Evolutionary conservation across 371 early-diverging fungal species (phyloP).

Genomic region (Amoeboaphelidium occidentale): DNA sequence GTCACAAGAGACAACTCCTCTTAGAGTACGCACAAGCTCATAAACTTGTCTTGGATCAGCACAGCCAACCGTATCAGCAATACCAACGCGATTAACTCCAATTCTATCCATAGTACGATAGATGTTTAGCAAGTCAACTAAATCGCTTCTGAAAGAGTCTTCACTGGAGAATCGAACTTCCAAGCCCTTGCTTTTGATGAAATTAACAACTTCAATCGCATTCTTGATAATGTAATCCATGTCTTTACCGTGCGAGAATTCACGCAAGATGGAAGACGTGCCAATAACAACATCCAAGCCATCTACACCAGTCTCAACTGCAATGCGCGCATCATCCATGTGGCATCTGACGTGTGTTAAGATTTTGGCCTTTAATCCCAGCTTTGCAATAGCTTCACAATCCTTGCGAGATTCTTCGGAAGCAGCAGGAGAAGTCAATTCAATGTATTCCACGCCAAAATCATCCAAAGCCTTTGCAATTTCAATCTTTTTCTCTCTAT

Average conservation of each 20-base stretch:
- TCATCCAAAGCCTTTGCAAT: slow-evolving; percentile 86
- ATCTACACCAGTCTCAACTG: slow-evolving; percentile 80
- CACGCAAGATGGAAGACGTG: slow-evolving; percentile 70
- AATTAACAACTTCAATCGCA: slow-evolving; percentile 79
- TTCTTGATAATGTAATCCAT: slow-evolving; percentile 80
- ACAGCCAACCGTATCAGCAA: slow-evolving; percentile 93
- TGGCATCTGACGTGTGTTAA: slow-evolving; percentile 87
- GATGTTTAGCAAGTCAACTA: slow-evolving; percentile 74
- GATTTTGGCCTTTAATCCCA: slow-evolving; percentile 87
- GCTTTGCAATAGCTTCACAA: slow-evolving; percentile 59
- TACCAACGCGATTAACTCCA: slow-evolving; percentile 90
- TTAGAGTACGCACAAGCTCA: slow-evolving; percentile 76
- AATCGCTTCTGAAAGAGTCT: slow-evolving; percentile 85
- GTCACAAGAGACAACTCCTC: slow-evolving; percentile 80
- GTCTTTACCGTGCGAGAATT: slow-evolving; percentile 91
- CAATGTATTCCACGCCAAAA: slow-evolving; percentile 89
- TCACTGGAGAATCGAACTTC: slow-evolving; percentile 92
- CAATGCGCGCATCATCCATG: slow-evolving; percentile 86
- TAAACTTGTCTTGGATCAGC: slow-evolving; percentile 92
- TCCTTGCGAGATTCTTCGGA: slow-evolving; percentile 77
- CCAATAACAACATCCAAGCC: slow-evolving; percentile 92
- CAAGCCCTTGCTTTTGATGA: slow-evolving; percentile 72
- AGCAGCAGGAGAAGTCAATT: slow-evolving; percentile 83
- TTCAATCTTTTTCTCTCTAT: slow-evolving; percentile 79
- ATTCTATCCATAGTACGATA: slow-evolving; percentile 82